These are phyloP conservation scores for Chlorella sp. DNA, from an alignment of 139 green algal species.

Conservation along the genomic window DNA sequence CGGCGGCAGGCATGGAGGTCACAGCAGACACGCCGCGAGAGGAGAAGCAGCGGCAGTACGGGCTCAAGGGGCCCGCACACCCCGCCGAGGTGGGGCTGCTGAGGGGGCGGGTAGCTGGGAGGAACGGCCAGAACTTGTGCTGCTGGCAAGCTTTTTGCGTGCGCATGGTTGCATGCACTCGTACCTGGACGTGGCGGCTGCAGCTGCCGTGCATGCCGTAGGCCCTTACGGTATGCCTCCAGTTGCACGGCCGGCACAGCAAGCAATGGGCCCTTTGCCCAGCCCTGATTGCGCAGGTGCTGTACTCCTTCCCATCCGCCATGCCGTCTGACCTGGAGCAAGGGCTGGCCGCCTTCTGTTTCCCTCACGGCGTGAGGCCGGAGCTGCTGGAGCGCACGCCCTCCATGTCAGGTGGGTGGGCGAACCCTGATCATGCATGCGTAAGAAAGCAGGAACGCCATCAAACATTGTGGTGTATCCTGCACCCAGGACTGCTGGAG, in stretches of 20 bases:
- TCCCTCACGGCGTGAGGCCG: conserved; percentile 71
- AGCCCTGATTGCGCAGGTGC: conserved; percentile 40
- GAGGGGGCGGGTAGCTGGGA: background rate
- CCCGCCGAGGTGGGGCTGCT: background rate
- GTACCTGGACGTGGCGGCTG: background rate
- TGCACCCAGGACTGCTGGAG: too few species aligned
- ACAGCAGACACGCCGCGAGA: conserved; percentile 29
- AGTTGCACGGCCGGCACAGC: too few species aligned
- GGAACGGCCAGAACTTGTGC: background rate
- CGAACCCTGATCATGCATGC: too few species aligned
- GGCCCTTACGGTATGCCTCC: too few species aligned
- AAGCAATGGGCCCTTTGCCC: background rate
- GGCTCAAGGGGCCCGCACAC: conserved; percentile 33
- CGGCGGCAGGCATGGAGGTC: conserved; percentile 1
- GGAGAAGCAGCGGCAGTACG: conserved; percentile 35
- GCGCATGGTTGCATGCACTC: background rate
- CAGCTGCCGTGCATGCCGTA: background rate
- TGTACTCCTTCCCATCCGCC: conserved; percentile 58
- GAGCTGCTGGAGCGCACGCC: conserved; percentile 72
- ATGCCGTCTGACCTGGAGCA: conserved; percentile 45
- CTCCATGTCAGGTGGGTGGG: conserved; percentile 47
- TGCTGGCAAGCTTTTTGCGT: background rate
- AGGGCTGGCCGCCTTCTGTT: conserved; percentile 77
- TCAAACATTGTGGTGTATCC: too few species aligned
- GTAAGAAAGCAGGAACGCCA: too few species aligned